phyloP scores from a whole-genome alignment of 441 rosid genomes.

The Sinapis alba region DNA sequence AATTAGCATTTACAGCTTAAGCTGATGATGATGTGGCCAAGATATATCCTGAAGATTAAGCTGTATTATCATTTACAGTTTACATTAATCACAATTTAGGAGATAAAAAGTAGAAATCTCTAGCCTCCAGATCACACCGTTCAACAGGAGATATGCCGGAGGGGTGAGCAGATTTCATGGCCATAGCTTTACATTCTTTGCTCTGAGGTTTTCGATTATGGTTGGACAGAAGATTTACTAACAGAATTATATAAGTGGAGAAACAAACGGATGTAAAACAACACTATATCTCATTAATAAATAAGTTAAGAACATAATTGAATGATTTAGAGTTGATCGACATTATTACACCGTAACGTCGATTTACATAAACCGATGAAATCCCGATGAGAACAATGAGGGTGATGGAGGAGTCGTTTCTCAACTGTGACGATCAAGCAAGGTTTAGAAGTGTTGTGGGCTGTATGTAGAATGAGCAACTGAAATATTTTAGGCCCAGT shows the following conservation, averaged over 20 bases:
- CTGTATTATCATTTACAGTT: neutral
- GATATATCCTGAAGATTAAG: too few relatives aligned
- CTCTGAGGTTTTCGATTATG: neutral
- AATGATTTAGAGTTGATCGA: neutral
- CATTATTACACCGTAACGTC: neutral
- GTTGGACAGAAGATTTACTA: neutral
- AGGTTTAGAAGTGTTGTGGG: too few relatives aligned
- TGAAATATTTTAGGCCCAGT: too few relatives aligned
- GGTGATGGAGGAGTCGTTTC: neutral
- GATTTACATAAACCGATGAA: neutral
- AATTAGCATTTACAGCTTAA: too few relatives aligned
- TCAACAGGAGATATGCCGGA: too few relatives aligned
- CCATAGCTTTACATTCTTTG: neutral
- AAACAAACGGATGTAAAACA: neutral
- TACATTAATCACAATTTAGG: neutral
- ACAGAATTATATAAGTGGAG: neutral
- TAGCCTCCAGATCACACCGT: too few relatives aligned
- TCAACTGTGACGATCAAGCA: too few relatives aligned
- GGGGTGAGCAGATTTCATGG: too few relatives aligned
- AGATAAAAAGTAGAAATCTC: too few relatives aligned
- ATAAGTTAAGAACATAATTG: neutral
- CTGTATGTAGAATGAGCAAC: too few relatives aligned
- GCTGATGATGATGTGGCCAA: too few relatives aligned
- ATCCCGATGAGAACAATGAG: neutral
- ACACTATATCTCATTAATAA: neutral